Percentiles rank a stretch among this genome's conserved stretches.
These are phyloP conservation scores for Sphenostylis stenocarpa DNA, from an alignment of 306 rosid genomes.

Conservation along the genomic window DNA sequence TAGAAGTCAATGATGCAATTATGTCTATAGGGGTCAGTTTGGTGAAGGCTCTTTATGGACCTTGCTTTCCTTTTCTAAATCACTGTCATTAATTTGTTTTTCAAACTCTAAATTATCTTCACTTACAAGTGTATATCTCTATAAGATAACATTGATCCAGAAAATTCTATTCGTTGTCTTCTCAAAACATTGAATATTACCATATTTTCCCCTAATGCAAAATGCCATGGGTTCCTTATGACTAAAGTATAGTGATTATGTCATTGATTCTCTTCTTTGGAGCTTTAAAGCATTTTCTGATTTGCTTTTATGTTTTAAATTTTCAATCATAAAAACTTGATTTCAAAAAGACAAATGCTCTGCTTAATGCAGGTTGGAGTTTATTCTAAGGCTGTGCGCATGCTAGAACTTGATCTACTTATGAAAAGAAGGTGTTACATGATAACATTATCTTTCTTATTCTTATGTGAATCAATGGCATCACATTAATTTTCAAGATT, in stretches of 20 bases:
- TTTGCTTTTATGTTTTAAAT: background rate
- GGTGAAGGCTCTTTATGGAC: background rate
- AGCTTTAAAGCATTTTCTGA: background rate
- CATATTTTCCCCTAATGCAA: background rate
- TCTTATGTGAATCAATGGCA: slow-evolving; percentile 10
- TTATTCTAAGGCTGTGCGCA: slow-evolving; percentile 61
- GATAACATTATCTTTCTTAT: slow-evolving; percentile 2
- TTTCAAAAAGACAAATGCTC: background rate
- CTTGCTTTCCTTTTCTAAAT: background rate
- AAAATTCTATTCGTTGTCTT: background rate
- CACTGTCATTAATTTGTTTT: background rate
- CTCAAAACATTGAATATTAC: background rate
- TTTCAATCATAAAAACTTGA: background rate
- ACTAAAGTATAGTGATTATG: background rate
- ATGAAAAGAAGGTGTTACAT: slow-evolving; percentile 70
- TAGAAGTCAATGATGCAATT: background rate
- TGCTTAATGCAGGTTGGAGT: slow-evolving; percentile 61
- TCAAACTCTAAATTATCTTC: background rate
- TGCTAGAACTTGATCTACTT: slow-evolving; percentile 76
- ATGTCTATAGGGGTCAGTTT: background rate
- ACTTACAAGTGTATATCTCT: background rate
- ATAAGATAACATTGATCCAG: background rate
- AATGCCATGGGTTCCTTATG: background rate
- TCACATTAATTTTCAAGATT: slow-evolving; percentile 15
- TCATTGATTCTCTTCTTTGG: slow-evolving; percentile 4